Evolutionary conservation across 2,329 filamentous ascomycete species (phyloP), one percentile per base, ranked within the genome.

Genomic region (Diaporthe helianthi): DNA sequence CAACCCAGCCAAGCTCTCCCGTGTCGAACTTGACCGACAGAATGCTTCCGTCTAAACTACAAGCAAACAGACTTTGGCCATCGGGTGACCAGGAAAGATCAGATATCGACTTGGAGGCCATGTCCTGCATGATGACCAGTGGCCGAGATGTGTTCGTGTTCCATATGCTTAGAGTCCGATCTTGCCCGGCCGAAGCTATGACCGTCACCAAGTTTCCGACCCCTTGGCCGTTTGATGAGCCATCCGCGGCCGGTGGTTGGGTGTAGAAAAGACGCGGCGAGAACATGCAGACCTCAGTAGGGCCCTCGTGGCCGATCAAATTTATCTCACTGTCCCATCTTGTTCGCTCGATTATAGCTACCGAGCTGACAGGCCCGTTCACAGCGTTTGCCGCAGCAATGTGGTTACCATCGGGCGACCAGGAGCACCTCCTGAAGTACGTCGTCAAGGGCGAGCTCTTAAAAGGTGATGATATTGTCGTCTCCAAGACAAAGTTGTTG

Each of bases 281-380:
- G 79, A 99, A 99, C 73, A 96, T 93, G 83, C 95, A 98, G 3
- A 99, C 96, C 81, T 99, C 96, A 0, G 97, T 96, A 0, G 96
- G 96, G 0, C 93, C 95, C 84, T 99, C 96, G 78, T 99, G 96
- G 10, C 96, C 96, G 71, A 99, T 98, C 71, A 99, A 81, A 78
- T 97, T 98, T 81, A 98, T 98, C 76, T 99, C 94, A 72, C 93
- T 94, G 76, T 97, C 94, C 96, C 97, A 99, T 46, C 89, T 88
- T 22, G 93, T 92, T 74, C 96, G 91, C 77, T 96, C 94, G 68
- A 99, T 93, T 69, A 99, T 98, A 5, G 96, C 95, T 38, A 98
- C 95, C 0, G 95, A 97, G 81, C 93, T 98, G 29, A 99, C 96
- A 1, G 96, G 97, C 0, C 96, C 96, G 77, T 99, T 99, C 24